These are phyloP conservation scores for Diplotaxis tenuifolia DNA, from an alignment of 345 rosid genomes.

Conservation along the genomic window DNA sequence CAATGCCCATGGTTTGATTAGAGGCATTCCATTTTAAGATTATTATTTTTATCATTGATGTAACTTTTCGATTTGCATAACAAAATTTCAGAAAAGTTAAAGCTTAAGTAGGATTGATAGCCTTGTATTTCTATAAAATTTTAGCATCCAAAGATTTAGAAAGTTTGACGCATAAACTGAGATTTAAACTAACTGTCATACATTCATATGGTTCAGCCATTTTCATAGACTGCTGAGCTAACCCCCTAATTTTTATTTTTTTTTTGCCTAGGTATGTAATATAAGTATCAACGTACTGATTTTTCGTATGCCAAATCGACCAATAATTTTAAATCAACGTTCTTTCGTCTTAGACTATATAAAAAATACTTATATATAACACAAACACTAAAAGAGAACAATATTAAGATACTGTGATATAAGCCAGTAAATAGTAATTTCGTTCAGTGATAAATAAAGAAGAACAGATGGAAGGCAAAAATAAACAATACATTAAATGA, in stretches of 20 bases:
- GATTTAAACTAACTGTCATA: too few species aligned
- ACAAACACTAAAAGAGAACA: not conserved
- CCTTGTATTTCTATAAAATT: not conserved
- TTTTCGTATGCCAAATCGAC: not conserved
- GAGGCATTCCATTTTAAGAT: not conserved
- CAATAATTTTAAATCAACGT: not conserved
- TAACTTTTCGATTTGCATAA: not conserved
- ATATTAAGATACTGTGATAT: not conserved
- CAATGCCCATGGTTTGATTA: not conserved
- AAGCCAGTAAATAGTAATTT: not conserved
- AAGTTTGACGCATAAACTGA: too few species aligned
- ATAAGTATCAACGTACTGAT: too few species aligned
- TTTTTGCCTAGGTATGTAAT: too few species aligned
- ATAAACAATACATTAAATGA: conserved; percentile 18
- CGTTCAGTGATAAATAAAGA: not conserved
- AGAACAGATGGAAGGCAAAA: not conserved
- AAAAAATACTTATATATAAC: not conserved
- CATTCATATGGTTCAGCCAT: too few species aligned
- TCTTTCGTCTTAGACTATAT: not conserved
- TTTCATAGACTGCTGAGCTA: too few species aligned
- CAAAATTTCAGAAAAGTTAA: not conserved
- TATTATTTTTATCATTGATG: too few species aligned
- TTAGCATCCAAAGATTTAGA: too few species aligned
- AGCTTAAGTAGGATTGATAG: not conserved
- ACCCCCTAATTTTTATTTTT: too few species aligned